Evolutionary conservation across 2,329 filamentous ascomycete species (phyloP).

Genomic region (Drechmeria coniospora): DNA sequence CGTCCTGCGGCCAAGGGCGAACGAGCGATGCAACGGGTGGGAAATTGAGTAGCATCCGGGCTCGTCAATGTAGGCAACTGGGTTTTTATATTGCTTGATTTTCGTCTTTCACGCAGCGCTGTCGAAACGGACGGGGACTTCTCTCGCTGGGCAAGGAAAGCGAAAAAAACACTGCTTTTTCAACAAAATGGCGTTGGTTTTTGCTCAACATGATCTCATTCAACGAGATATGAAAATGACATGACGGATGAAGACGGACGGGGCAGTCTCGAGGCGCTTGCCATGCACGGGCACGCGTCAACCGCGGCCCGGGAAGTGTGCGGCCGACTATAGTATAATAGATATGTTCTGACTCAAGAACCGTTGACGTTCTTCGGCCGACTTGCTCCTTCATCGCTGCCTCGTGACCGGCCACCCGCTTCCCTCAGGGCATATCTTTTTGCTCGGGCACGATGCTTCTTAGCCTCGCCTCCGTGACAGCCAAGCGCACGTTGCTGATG

Average conservation of each 20-base stretch:
- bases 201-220: conserved; percentile 19
- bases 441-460: conserved; percentile 63
- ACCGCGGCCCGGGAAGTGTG: conserved; percentile 22
- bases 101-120: conserved; percentile 1
- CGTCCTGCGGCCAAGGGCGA: conserved; percentile 18
- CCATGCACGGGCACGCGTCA: conserved; percentile 21
- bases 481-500: conserved; percentile 52
- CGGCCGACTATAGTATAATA: conserved; percentile 9
- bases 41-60: conserved; percentile 24
- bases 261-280: conserved; percentile 2
- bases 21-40: conserved; percentile 29
- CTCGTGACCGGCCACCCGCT: not conserved
- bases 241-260: conserved; percentile 2
- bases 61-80: conserved; percentile 14
- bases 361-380: no score
- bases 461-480: conserved; percentile 45
- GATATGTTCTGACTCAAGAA: conserved; percentile 6
- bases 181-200: conserved; percentile 23
- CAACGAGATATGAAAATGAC: conserved; percentile 13
- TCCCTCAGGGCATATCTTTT: conserved; percentile 13
- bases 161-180: conserved; percentile 23
- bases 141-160: conserved; percentile 15
- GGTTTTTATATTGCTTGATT: conserved; percentile 10
- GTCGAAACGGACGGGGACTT: conserved; percentile 9
- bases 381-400: not conserved